Base-by-base conservation (phyloP, 768 basidiomycete genomes). In the Russula virescens region DNA sequence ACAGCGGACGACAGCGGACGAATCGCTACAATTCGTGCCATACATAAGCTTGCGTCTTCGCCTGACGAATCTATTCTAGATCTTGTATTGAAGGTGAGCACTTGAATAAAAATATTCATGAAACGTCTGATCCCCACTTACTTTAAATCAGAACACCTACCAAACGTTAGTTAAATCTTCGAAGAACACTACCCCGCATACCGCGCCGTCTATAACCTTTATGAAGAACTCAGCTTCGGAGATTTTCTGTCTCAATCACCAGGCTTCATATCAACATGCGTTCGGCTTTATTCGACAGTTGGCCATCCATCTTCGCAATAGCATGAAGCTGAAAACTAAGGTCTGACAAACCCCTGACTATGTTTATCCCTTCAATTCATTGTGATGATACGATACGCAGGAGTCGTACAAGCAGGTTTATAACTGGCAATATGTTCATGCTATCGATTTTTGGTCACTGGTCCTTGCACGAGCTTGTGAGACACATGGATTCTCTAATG, bases 171-270 rank as follows among this genome's bases (percentile, higher is more conserved):
- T 98, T 51, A 87, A 91, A 31, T 87, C 85, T 7, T 86, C 87
- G 50, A 93, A 94, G 71, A 83, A 87, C 13, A 97, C 94, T n/a
- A 90, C 81, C 53, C 79, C 84, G 2, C 86, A 96, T 74, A 93
- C 89, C 4, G 77, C 98, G 10, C 94, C 96, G 23, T 85, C 90
- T 2, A 89, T 98, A 74, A 96, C 91, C 69, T 76, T 98, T 48
- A 96, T 98, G 93, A 99, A 99, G 75, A 97, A 98, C 73, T 91
- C 94, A 7, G 96, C 95, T 0, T 89, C 91, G 1, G 94, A 97
- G 71, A 77, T 98, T 1, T 99, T 91, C 75, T 88, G 86, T 66
- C 75, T 94, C 55, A 80, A 89, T 69, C 88, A 87, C 63, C 79
- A 81, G 16, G 75, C 79, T 10, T 79, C 91, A 13, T 98, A 98